Conservation (phyloP, 345 rosid genomes). For the Odontarrhena argentea region DNA sequence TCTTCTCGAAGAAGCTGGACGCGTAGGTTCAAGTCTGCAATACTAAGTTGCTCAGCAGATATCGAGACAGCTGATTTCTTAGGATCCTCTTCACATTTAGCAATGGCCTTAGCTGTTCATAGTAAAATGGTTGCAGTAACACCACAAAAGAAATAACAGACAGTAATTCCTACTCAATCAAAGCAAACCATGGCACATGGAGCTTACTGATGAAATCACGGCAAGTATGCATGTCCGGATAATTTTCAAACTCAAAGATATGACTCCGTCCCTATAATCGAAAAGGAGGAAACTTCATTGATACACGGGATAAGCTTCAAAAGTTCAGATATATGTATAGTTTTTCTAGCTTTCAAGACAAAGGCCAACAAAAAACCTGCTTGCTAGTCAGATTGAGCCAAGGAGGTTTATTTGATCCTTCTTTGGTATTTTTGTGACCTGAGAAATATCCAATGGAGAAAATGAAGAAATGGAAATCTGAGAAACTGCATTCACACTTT, state of each 20-base stretch:
- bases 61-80: conserved; percentile 45
- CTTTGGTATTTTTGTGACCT: conserved; percentile 81
- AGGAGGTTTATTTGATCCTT: conserved; percentile 81
- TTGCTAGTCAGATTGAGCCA: conserved; percentile 78
- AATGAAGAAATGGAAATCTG: conserved; percentile 7
- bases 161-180: conserved; percentile 23
- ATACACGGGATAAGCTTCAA: conserved; percentile 21
- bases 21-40: conserved; percentile 66
- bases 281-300: conserved; percentile 18
- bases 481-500: not conserved
- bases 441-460: conserved; percentile 23
- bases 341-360: conserved; percentile 15
- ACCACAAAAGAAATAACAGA: conserved; percentile 20
- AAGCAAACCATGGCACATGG: conserved; percentile 14
- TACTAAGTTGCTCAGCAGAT: conserved; percentile 71
- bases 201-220: conserved; percentile 80
- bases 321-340: not conserved
- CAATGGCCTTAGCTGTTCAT: conserved; percentile 65
- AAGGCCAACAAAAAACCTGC: conserved; percentile 53
- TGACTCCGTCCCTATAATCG: conserved; percentile 62
- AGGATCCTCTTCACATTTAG: conserved; percentile 63
- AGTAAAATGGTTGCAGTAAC: conserved; percentile 3
- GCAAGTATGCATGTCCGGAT: conserved; percentile 72
- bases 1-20: conserved; percentile 71
- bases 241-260: conserved; percentile 88